Evolutionary conservation across 306 rosid species (phyloP), one percentile per base, ranked within the genome.

Genomic region (Pterocarpus santalinus): DNA sequence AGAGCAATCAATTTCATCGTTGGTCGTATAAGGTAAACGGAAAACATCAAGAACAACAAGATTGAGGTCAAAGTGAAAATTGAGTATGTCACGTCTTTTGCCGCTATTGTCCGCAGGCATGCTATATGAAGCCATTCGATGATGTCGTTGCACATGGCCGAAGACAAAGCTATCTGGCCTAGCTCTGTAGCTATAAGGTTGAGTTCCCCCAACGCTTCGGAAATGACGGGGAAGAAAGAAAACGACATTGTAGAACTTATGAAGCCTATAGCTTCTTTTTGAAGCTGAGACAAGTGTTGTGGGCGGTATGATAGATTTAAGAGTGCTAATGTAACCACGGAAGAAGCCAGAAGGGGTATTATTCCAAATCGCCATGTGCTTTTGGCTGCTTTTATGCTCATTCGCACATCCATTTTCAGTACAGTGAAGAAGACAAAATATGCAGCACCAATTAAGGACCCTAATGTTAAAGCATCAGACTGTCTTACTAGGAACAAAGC

Each of bases 181-280:
- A 85, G 16, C 22, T 85, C 85, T 0, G 88, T 76, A 65, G 88
- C 70, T 46, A 56, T 32, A 12, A 85, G 85, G 68, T 85, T 85
- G 3, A 85, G 66, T 36, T 85, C 85, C 7, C 15, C 3, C 7
- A 85, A 12, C 0, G 80, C 62, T 3, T 85, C 87, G 0, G 81
- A 72, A 3, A 83, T 10, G 1, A 83, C 85, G 0, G 87, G 72
- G 72, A 80, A 86, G 60, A 61, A 66, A 16, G 49, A 65, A 0
- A 83, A 5, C 1, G 87, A 65, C 32, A 53, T 49, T 4, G 5
- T 0, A n/a, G 0, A 2, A 63, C 78, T 34, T 10, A 83, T 2
- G 53, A 47, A 47, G 53, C 53, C 53, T 9, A 12, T 4, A 14
- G 2, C 15, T 9, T 2, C 15, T 47, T 9, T 2, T 9, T 10